Base-by-base conservation (phyloP, 2,329 filamentous ascomycete species). In the Xylaria sp. region DNA sequence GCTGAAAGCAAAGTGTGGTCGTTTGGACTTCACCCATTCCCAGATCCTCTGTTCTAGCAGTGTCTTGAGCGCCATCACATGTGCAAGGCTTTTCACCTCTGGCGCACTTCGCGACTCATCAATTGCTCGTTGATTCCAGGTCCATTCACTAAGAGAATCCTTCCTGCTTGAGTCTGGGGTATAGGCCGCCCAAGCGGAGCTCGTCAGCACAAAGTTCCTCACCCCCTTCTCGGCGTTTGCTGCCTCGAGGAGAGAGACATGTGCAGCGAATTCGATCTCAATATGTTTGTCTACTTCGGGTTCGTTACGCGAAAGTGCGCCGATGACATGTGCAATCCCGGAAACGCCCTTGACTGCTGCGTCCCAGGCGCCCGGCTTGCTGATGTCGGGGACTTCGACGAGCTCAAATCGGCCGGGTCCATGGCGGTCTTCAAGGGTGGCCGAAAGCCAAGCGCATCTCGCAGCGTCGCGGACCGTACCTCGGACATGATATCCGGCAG, bases 141-240 rank as follows among this genome's bases (percentile, higher is more conserved):
- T 23, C 52, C 52, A 54, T 42, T 54, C 11, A 1, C 11, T 6
- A 13, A 54, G 52, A 7, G 11, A 34, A 19, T 23, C 19, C 19
- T 48, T 54, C 42, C 19, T 48, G 52, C 52, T 47, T 37, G 52
- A 11, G 23, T 54, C 42, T 7, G 52, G 52, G 19, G 52, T 54
- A 19, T 23, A 54, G 30, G 11, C 52, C 30, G 52, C 52, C 19
- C 42, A 54, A 4, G 52, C 52, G 13, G 52, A 54, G n/a, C 52
- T 48, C 39, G 42, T 54, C 4, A 48, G n/a, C 19, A 48, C 52
- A 35, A 54, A 48, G 13, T 42, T 54, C 44, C 48, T 54, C 3
- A 54, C 19, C 9, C 23, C 11, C 42, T 34, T 2, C 39, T 54
- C 52, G 44, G 52, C 23, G 3, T 13, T 39, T 16, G 52, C 52